Evolutionary conservation across 768 basidiomycete genomes (phyloP).

Genomic region (Suillus brevipes): DNA sequence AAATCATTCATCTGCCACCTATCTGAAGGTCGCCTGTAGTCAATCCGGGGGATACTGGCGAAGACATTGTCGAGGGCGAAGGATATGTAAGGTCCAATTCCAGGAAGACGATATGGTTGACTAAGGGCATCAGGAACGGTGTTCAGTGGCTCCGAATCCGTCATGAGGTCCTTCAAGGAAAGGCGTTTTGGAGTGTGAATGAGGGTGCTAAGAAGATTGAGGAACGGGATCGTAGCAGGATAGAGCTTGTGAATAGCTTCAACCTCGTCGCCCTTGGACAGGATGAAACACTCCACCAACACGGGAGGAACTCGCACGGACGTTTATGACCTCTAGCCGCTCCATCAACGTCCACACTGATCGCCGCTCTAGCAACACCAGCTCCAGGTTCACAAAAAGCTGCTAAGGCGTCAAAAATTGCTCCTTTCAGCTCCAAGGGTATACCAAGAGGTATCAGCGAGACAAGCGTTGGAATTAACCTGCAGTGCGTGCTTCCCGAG

Average conservation of each 20-base stretch:
- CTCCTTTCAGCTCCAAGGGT: constrained; percentile 90
- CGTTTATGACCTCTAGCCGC: constrained; percentile 78
- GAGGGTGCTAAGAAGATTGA: constrained; percentile 78
- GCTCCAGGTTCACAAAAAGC: constrained; percentile 85
- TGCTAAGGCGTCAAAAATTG: constrained; percentile 75
- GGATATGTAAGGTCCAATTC: constrained; percentile 77
- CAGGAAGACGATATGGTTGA: constrained; percentile 76
- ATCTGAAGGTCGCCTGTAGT: constrained; percentile 73
- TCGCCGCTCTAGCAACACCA: constrained; percentile 66
- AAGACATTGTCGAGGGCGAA: constrained; percentile 93
- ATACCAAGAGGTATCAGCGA: constrained; percentile 76
- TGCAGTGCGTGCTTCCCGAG: constrained; percentile 73
- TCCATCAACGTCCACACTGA: constrained; percentile 86
- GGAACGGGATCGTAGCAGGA: constrained; percentile 88
- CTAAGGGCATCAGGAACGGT: constrained; percentile 82
- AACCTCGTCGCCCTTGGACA: constrained; percentile 81
- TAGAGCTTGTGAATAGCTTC: too few species aligned
- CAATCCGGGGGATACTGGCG: constrained; percentile 69
- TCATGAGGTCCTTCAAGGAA: constrained; percentile 56
- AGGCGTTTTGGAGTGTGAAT: constrained; percentile 81
- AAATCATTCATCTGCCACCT: constrained; percentile 86
- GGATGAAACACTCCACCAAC: constrained; percentile 42
- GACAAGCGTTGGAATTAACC: constrained; percentile 78
- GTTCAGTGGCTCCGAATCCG: constrained; percentile 61
- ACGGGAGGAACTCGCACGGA: constrained; percentile 44